Base-by-base conservation (phyloP, 345 rosid species). In the Ceriops decandra region DNA sequence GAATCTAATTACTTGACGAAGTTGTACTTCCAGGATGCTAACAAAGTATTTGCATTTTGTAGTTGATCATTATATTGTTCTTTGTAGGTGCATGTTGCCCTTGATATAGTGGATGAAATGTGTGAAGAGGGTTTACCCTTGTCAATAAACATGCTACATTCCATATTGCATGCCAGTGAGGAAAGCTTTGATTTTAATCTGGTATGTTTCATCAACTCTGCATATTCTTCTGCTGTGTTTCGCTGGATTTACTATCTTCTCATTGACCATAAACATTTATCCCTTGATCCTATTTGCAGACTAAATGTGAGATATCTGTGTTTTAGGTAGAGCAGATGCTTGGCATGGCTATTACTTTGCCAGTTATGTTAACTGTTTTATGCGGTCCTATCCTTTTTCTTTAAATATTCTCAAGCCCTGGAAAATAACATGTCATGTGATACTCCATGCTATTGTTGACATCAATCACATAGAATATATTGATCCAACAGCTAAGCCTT, bases 81-180 rank as follows among this genome's bases (percentile, higher is more conserved):
- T 53, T 16, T 30, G 66, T 74, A 95, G 99, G 96, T 91, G 77
- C 85, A 84, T 68, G 77, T 64, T 27, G 97, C 98, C 64, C 83
- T 95, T 79, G 93, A 87, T 74, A 38, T 88, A 52, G 85, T 80
- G 46, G 87, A 90, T 38, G 73, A 83, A 76, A 86, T 91, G 86
- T 77, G 77, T 74, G 80, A 84, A 71, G 86, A 31, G 38, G 91
- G 85, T 66, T 69, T 85, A 74, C 61, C 76, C 38, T 46, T 89
- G 77, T 82, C 90, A 6, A 61, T 85, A 32, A 76, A 75, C 72
- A 76, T 75, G 20, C 54, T 95, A 57, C 75, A 87, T 66, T 68
- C 82, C 30, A 57, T 91, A 65, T 64, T 91, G 67, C 83, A 46
- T 78, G 83, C 88, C 38, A 57, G 72, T 71, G 96, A 91, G 38